These are phyloP conservation scores for Ammopiptanthus mongolicus DNA, from an alignment of 306 rosid genomes.

Conservation along the genomic window DNA sequence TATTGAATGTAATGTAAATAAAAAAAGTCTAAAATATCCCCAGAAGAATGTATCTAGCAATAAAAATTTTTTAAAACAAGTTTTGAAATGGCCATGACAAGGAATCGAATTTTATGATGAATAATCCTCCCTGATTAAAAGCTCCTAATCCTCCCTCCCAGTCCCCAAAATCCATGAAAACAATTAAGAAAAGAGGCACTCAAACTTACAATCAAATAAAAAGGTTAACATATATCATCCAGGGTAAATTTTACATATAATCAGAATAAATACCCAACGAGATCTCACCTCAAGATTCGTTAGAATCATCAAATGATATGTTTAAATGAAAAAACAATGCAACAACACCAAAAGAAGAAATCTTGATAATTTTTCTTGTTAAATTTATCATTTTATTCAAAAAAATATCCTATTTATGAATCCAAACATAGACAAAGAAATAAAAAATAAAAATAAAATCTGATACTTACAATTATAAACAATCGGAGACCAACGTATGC, in stretches of 20 bases:
- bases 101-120: background rate
- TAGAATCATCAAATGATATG: background rate
- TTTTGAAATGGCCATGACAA: background rate
- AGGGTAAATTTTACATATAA: background rate
- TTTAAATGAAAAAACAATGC: background rate
- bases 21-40: background rate
- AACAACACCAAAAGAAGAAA: background rate
- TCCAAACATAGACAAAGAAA: background rate
- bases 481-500: background rate
- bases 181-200: background rate
- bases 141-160: background rate
- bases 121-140: background rate
- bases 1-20: background rate
- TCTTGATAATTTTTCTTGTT: background rate
- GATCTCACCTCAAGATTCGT: background rate
- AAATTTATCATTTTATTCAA: background rate
- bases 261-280: background rate
- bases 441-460: background rate
- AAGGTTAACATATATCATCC: background rate
- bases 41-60: background rate
- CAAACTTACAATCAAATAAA: background rate
- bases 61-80: background rate
- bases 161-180: background rate
- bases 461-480: constrained; percentile 12
- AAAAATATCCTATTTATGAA: background rate